Percentiles rank a stretch among this genome's conserved stretches.
phyloP scores from a whole-genome alignment of 495 filamentous ascomycete genomes.

The Rhypophila decipiens region DNA sequence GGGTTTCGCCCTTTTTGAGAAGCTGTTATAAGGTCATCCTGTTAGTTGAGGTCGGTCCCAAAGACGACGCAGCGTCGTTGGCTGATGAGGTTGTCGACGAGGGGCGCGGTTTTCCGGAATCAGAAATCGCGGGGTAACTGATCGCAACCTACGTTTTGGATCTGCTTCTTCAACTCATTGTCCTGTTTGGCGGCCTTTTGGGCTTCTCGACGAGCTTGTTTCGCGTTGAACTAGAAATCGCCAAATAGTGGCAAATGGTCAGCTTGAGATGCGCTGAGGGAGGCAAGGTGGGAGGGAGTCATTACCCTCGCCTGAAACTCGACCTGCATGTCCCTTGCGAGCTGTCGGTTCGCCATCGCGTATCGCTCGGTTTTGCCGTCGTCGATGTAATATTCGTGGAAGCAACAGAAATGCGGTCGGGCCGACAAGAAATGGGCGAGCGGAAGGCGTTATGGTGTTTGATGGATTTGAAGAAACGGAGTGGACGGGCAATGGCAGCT shows the following conservation, averaged over 20 bases:
- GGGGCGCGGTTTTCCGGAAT: no score
- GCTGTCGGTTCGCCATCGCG: slow-evolving; percentile 45
- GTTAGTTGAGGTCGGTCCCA: neutral
- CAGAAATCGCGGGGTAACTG: no score
- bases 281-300: slow-evolving; percentile 2
- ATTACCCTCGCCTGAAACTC: slow-evolving; percentile 47
- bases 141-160: slow-evolving; percentile 64
- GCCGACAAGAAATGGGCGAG: no score
- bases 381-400: no score
- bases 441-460: no score
- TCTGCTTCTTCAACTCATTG: slow-evolving; percentile 70
- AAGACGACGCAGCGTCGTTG: no score
- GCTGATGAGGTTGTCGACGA: slow-evolving; percentile 1
- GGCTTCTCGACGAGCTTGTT: slow-evolving; percentile 74
- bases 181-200: slow-evolving; percentile 79
- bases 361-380: no score
- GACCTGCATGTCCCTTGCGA: slow-evolving; percentile 45
- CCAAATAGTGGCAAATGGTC: neutral
- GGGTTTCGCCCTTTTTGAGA: slow-evolving; percentile 64
- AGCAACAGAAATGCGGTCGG: no score
- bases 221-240: slow-evolving; percentile 64
- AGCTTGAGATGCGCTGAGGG: neutral
- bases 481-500: no score
- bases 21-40: slow-evolving; percentile 29
- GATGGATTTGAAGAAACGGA: no score